phyloP scores from a whole-genome alignment of 2,329 filamentous ascomycete genomes.

The Botrytis cinerea region DNA sequence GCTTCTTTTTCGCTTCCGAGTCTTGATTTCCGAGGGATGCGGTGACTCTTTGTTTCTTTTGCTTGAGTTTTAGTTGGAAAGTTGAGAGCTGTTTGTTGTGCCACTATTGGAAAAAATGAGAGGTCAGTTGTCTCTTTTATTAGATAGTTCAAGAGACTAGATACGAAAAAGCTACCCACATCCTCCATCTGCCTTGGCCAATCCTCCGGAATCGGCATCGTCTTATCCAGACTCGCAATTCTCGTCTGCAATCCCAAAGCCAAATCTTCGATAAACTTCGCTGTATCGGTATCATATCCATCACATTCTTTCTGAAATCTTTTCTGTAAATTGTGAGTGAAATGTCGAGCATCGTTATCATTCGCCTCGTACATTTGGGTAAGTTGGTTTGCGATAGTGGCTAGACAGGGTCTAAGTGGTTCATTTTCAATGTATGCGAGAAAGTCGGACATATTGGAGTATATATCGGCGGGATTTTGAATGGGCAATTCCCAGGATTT shows the following conservation, averaged over 20 bases:
- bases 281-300: not conserved
- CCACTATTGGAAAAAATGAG: not conserved
- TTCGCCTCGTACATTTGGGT: not conserved
- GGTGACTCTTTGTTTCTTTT: not conserved
- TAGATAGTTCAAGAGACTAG: fast-evolving
- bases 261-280: not conserved
- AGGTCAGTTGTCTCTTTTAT: not conserved
- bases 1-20: not conserved
- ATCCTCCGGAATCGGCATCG: not conserved
- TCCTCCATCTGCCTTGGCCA: conserved; percentile 12
- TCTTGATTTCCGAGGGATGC: not conserved
- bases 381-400: not conserved
- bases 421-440: not conserved
- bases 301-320: conserved; percentile 4
- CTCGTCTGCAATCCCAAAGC: not conserved
- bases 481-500: not conserved
- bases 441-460: conserved; percentile 1
- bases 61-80: not conserved
- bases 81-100: not conserved
- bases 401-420: not conserved
- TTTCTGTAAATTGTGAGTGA: not conserved
- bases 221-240: conserved; percentile 1
- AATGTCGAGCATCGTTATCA: not conserved
- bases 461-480: not conserved
- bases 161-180: not conserved